Evolutionary conservation across 768 basidiomycete genomes (phyloP), one percentile per base, ranked within the genome.

Genomic region (Rhizopogon vulgaris): DNA sequence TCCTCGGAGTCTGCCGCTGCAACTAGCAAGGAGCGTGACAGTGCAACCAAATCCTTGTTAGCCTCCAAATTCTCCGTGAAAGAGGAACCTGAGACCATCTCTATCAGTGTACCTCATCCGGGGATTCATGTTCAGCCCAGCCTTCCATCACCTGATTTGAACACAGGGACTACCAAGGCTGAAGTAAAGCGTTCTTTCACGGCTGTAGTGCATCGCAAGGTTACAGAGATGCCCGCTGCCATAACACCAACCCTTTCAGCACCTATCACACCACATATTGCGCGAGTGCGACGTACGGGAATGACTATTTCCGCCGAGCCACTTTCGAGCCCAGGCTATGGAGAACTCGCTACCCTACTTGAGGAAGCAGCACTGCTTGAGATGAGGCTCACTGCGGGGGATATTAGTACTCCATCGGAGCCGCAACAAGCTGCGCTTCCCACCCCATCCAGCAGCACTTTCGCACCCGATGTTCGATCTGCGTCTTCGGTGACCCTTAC

Each of bases 311-410:
- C 50, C 6, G 56, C 66, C 28, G 71, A 76, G 54, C 55, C 68
- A 6, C 72, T 76, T 2, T 18, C 71, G 24, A 82, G 73, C 59
- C 79, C 80, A 30, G 78, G 74, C 6, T 67, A 56, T 30, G 76
- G 75, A 2, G 84, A 86, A 41, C 60, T 87, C 51, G 73, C 78
- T 4, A 63, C 70, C 30, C 65, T 87, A 42, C 60, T 85, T 25
- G 76, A 78, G 40, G 79, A 83, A 47, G 79, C 84, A 6, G 78
- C 83, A 28, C 58, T 78, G 49, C 62, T 86, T 42, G 84, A 85
- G 68, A 62, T 73, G 60, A 72, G 72, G 51, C 67, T 87, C 38
- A 73, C 72, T 39, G 70, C 71, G 27, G 81, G 81, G 4, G 75
- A 76, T 45, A 9, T 38, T 5, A 22, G 17, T 15, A 36, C 56